phyloP scores from a whole-genome alignment of 2,329 filamentous ascomycete genomes.

The Fusarium sp. region DNA sequence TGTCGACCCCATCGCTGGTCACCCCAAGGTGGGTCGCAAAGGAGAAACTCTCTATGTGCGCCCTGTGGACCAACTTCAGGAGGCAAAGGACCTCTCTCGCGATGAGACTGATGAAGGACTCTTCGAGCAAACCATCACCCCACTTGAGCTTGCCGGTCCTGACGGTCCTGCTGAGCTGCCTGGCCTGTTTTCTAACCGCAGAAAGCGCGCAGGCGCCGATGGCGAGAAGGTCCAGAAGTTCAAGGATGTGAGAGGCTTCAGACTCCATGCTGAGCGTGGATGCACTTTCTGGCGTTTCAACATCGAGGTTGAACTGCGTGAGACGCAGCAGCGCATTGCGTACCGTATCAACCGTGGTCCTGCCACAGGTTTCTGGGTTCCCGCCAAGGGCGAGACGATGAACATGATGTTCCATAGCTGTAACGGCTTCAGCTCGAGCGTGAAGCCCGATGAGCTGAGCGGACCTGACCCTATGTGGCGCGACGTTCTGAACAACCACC shows the following conservation, averaged over 20 bases:
- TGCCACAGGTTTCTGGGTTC: constrained; percentile 93
- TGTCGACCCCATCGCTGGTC: constrained; percentile 88
- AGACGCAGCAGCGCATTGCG: constrained; percentile 84
- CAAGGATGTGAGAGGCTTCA: constrained; percentile 83
- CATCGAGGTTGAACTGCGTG: constrained; percentile 86
- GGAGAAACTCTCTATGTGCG: constrained; percentile 90
- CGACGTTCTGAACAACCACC: constrained; percentile 92
- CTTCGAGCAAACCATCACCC: constrained; percentile 75
- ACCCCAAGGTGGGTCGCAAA: constrained; percentile 85
- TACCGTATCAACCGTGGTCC: constrained; percentile 96
- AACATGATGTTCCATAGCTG: constrained; percentile 99
- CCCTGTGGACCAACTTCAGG: constrained; percentile 86
- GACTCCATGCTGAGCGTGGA: constrained; percentile 85
- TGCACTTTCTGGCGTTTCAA: constrained; percentile 98
- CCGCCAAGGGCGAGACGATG: constrained; percentile 85
- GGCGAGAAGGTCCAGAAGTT: constrained; percentile 86
- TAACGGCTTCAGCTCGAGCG: constrained; percentile 90
- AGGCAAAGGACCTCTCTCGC: constrained; percentile 80
- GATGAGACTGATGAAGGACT: constrained; percentile 85
- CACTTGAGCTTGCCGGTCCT: constrained; percentile 58
- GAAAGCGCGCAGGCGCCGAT: constrained; percentile 68
- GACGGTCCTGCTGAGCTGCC: constrained; percentile 61
- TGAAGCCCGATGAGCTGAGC: constrained; percentile 82
- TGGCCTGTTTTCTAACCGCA: constrained; percentile 65
- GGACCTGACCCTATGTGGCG: constrained; percentile 97